These are phyloP conservation scores for Rhexocercosporidium sp. DNA, from an alignment of 2,329 filamentous ascomycete genomes.

Conservation along the genomic window DNA sequence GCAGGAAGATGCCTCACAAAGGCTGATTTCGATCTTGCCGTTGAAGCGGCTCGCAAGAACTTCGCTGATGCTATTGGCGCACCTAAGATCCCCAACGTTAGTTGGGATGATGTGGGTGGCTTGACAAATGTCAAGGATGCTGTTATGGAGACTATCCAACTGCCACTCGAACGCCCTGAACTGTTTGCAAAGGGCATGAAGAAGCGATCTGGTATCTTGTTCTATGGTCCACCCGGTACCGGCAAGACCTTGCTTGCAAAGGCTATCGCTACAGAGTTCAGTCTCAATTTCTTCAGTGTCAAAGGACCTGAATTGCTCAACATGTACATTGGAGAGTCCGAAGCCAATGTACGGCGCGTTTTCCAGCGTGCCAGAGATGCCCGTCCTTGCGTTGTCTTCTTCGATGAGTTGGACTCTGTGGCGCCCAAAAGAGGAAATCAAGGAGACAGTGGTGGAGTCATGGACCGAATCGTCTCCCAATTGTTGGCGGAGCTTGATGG, in stretches of 20 bases:
- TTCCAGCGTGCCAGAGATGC: constrained; percentile 89
- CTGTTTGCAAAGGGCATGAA: constrained; percentile 98
- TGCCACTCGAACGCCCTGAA: constrained; percentile 89
- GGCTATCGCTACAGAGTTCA: constrained; percentile 92
- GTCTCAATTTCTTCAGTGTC: constrained; percentile 92
- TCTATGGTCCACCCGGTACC: constrained; percentile 89
- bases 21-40: constrained; percentile 87
- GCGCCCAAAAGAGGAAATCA: constrained; percentile 97
- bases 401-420: constrained; percentile 91
- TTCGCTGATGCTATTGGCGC: constrained; percentile 97
- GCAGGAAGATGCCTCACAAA: constrained; percentile 79
- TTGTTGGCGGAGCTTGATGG: constrained; percentile 93
- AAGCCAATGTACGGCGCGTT: constrained; percentile 87
- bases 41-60: constrained; percentile 95
- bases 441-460: constrained; percentile 94
- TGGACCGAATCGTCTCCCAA: constrained; percentile 97
- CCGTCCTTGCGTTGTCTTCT: constrained; percentile 88
- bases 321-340: constrained; percentile 96
- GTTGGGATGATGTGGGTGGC: constrained; percentile 95
- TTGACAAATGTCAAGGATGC: constrained; percentile 94
- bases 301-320: constrained; percentile 91
- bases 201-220: constrained; percentile 91
- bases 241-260: constrained; percentile 93
- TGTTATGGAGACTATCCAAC: constrained; percentile 94
- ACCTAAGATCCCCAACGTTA: constrained; percentile 96